phyloP scores from a whole-genome alignment of 2,329 filamentous ascomycete species.

The Penicillium occitanis region DNA sequence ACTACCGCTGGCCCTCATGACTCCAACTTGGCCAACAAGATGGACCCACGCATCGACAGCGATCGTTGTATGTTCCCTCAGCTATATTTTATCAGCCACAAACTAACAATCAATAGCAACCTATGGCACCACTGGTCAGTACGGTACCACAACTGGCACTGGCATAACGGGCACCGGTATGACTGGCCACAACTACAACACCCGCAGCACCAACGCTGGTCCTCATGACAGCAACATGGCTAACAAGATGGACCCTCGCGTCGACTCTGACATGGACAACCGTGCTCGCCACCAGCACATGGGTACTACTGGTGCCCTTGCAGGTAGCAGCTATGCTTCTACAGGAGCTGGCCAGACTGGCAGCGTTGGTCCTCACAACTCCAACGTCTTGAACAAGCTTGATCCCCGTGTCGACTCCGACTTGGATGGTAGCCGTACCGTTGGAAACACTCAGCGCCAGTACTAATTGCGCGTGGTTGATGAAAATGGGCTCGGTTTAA shows the following conservation, averaged over 20 bases:
- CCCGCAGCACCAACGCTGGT: conserved; percentile 36
- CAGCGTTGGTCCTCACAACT: conserved; percentile 44
- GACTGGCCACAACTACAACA: conserved; percentile 14
- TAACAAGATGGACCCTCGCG: conserved; percentile 40
- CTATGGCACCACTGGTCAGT: conserved; percentile 26
- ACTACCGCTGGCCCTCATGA: conserved; percentile 36
- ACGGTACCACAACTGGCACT: background rate
- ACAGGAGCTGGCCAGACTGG: conserved; percentile 17
- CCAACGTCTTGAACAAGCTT: conserved; percentile 48
- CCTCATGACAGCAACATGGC: conserved; percentile 37
- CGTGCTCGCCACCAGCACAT: conserved; percentile 18
- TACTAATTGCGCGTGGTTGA: background rate
- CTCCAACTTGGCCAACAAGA: conserved; percentile 41
- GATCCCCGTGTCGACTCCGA: conserved; percentile 58
- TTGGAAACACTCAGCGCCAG: conserved; percentile 11
- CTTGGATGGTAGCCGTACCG: conserved; percentile 30
- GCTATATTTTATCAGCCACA: conserved; percentile 34
- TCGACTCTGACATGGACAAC: conserved; percentile 38
- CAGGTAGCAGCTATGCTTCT: conserved; percentile 22
- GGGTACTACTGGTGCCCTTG: conserved; percentile 16
- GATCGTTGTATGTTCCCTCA: conserved; percentile 25
- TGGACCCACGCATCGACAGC: conserved; percentile 36
- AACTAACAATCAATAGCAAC: conserved; percentile 48
- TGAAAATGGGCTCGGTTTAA: background rate
- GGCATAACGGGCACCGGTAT: background rate